Conservation (phyloP, 345 rosid species). For the Sonneratia alba region DNA sequence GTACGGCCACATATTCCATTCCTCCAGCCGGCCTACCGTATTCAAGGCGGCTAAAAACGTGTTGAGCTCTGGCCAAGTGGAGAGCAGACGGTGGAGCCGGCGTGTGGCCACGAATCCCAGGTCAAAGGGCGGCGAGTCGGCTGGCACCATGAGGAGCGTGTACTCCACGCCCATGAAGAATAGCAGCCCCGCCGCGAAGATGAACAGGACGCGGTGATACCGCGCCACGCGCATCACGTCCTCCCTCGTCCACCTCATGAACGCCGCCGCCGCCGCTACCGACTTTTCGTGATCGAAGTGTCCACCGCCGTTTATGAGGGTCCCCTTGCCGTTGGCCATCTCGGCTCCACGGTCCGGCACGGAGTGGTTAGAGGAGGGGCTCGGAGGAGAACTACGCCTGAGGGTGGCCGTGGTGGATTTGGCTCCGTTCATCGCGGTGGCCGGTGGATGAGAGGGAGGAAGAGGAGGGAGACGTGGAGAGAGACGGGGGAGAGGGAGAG, state of each 20-base stretch:
- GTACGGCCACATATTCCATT: neutral
- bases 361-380: neutral
- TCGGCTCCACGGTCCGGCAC: neutral
- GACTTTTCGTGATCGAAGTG: neutral
- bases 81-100: slow-evolving; percentile 43
- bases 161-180: slow-evolving; percentile 94
- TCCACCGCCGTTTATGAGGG: slow-evolving; percentile 3
- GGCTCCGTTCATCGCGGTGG: neutral
- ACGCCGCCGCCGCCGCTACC: slow-evolving; percentile 26
- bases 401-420: slow-evolving; percentile 1
- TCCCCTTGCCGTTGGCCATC: neutral
- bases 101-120: slow-evolving; percentile 72
- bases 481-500: neutral
- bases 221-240: slow-evolving; percentile 48
- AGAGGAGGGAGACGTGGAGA: neutral
- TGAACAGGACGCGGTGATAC: slow-evolving; percentile 58
- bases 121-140: slow-evolving; percentile 69
- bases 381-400: neutral
- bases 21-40: slow-evolving; percentile 38
- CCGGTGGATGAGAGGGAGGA: slow-evolving; percentile 3
- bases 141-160: slow-evolving; percentile 80
- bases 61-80: slow-evolving; percentile 65
- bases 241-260: slow-evolving; percentile 46
- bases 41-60: slow-evolving; percentile 67
- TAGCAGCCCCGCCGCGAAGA: slow-evolving; percentile 53